Percentiles rank a stretch among this genome's conserved stretches.
Evolutionary conservation across 208 protist species (phyloP).

Genomic region (Leishmania martiniquensis): DNA sequence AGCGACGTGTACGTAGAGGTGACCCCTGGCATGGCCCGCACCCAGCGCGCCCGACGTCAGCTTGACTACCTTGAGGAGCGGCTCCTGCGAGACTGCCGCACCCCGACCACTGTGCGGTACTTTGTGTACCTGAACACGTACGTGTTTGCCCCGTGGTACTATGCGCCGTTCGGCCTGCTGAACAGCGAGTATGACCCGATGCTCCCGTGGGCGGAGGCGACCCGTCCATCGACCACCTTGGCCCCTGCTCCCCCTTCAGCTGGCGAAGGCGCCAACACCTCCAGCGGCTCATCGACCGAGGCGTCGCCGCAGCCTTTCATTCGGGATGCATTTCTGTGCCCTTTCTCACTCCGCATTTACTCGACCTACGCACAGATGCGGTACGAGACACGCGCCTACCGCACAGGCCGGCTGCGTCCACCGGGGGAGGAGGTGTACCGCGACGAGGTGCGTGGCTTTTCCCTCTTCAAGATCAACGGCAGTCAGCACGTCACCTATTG

Average conservation of each 20-base stretch:
- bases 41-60: conserved; percentile 52
- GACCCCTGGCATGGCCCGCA: conserved; percentile 80
- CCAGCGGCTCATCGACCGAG: background rate
- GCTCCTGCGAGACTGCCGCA: conserved; percentile 77
- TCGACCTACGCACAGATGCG: conserved; percentile 69
- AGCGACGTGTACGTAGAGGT: conserved; percentile 69
- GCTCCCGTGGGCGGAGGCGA: conserved; percentile 18
- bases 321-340: conserved; percentile 82
- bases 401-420: conserved; percentile 56
- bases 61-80: conserved; percentile 87
- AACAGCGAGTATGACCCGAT: conserved; percentile 70
- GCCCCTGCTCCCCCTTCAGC: background rate
- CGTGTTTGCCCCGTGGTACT: conserved; percentile 89
- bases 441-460: conserved; percentile 70
- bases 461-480: conserved; percentile 86
- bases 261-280: background rate
- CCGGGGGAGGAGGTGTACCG: conserved; percentile 86
- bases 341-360: conserved; percentile 85
- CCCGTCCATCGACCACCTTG: background rate
- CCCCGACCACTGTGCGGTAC: conserved; percentile 80
- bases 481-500: conserved; percentile 80
- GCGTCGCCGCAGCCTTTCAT: conserved; percentile 58
- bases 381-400: conserved; percentile 71
- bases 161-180: conserved; percentile 82
- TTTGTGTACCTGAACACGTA: conserved; percentile 73